Evolutionary conservation across 371 early-diverging fungal genomes (phyloP), one percentile per base, ranked within the genome.

Genomic region (Cokeromyces recurvatus): DNA sequence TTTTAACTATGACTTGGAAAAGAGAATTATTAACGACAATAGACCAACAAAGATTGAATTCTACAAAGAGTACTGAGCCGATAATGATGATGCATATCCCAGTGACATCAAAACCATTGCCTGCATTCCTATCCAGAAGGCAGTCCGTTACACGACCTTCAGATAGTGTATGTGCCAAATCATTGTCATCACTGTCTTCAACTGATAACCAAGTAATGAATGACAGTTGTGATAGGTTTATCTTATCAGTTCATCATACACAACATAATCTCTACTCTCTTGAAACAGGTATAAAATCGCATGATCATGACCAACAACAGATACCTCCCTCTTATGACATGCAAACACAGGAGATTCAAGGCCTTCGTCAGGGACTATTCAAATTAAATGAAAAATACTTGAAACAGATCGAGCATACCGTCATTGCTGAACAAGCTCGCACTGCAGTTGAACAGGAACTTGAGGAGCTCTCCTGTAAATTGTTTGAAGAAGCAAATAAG

Each of bases 401-500:
- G 11, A 32, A 45, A 9, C 59, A 58, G 17, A 45, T 44, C 17
- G 49, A 53, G 6, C 44, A 38, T 11, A 29, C 36, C 3, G 35
- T 48, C 24, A 31, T 22, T 21, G 48, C 49, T 2, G 46, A 50
- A 25, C 46, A 46, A 10, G 51, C 47, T 2, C 51, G 41, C 37
- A 24, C 27, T 8, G 40, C 48, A 23, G 38, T 55, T 2, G 61
- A 64, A 24, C 38, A 46, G 6, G 65, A 64, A 35, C 34, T 64
- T 6, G 60, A 64, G 21, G 65, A 64, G 21, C 31, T 64, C 4
- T 60, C 65, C 2, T 36, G 23, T 1, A 10, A 38, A 2, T 32
- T 64, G n/a, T 64, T 64, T 43, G 61, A 64, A 19, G 54, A 64
- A 19, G 65, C 65, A 9, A 64, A 64, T 17, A 38, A 50, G 20